Evolutionary conservation across 371 early-diverging fungal genomes (phyloP).

Genomic region (Actinomortierella ambigua): DNA sequence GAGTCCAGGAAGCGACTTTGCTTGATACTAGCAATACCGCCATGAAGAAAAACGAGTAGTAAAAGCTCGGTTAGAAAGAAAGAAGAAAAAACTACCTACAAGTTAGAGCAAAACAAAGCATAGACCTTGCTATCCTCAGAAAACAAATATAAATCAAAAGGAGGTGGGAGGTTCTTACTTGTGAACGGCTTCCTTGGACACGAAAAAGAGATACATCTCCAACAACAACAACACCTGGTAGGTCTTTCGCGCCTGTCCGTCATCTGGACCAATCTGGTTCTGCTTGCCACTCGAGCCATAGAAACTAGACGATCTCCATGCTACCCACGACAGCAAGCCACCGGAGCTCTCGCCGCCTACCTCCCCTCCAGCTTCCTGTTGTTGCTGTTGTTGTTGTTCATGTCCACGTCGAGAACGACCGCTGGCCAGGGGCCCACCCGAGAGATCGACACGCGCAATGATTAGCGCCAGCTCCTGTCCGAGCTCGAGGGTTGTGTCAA

Average conservation of each 20-base stretch:
- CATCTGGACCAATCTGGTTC: too few relatives aligned
- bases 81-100: background rate
- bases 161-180: slow-evolving; percentile 11
- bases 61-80: too few relatives aligned
- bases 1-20: slow-evolving; percentile 39
- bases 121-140: too few relatives aligned
- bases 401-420: too few relatives aligned
- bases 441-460: slow-evolving; percentile 31
- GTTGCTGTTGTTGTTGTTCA: too few relatives aligned
- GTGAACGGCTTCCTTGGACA: slow-evolving; percentile 41
- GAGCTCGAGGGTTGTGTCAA: slow-evolving; percentile 28
- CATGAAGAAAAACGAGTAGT: background rate
- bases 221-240: slow-evolving; percentile 31
- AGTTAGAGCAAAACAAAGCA: too few relatives aligned
- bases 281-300: too few relatives aligned
- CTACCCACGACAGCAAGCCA: too few relatives aligned
- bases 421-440: too few relatives aligned
- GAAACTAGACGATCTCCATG: too few relatives aligned
- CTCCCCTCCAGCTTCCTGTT: too few relatives aligned
- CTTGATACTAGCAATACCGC: slow-evolving; percentile 12
- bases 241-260: slow-evolving; percentile 26
- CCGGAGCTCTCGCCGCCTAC: too few relatives aligned
- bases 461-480: slow-evolving; percentile 31
- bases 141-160: background rate
- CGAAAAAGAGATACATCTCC: slow-evolving; percentile 34